Base-by-base conservation (phyloP, 2,329 filamentous ascomycete genomes). In the Boeremia exigua region DNA sequence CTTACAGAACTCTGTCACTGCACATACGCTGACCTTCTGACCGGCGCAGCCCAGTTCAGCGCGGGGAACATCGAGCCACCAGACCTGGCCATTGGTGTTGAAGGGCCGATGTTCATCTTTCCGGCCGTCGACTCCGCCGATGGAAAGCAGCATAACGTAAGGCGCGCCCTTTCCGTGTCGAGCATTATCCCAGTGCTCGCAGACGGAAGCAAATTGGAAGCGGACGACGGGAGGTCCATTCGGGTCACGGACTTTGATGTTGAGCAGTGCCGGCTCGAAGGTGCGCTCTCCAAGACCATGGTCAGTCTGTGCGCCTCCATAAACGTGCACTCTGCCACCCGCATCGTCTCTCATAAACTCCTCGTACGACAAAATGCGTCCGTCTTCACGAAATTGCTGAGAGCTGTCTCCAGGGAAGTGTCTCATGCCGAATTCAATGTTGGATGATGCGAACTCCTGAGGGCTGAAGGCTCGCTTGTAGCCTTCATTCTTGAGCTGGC, bases 181-280 rank as follows among this genome's bases (percentile, higher is more conserved):
- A 61, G 88, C 83, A n/a, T 88, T 80, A 38, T 87, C 86, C 91
- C 91, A 96, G 73, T 98, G 94, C 67, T 86, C 84, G 72, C 94
- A 98, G 10, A 88, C 69, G 55, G 90, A 89, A 48, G 84, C 85
- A 70, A 96, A 93, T 67, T 91, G 88, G 77, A 98, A 96, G 14
- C 91, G 85, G 27, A 95, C 82, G 34, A 70, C 67, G 3, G 70
- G 69, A 65, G 70, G 58, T 15, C 53, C 63, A 4, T 60, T 67
- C 0, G 79, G 75, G 63, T 85, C 83, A 60, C 84, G 69, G 3
- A 91, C 82, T 1, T 82, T 78, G 55, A 96, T 87, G 29, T 84
- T 79, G 59, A 84, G 84, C 46, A 75, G 72, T 4, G 75, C 70
- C 0, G 91, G 93, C 50, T 81, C 78, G 66, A 96, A 84, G 0